Base-by-base conservation (phyloP, 805 yeast genomes). In the Wickerhamiella parazyma region DNA sequence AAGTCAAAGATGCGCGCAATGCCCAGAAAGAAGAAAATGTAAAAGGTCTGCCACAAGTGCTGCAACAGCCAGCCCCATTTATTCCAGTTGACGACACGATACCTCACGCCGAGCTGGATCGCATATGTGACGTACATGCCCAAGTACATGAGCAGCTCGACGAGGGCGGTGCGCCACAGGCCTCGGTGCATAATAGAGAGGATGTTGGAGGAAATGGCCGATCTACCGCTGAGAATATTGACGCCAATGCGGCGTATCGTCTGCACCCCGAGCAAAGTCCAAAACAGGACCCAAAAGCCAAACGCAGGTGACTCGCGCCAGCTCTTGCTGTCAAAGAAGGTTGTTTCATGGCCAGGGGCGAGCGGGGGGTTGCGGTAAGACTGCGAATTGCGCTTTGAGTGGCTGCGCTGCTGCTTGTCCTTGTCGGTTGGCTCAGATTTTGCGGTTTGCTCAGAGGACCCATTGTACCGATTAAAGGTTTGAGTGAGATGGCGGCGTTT, bases 111-210 rank as follows among this genome's bases (percentile, higher is more conserved):
- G 45, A 60, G 49, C 53, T 89, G 97, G 38, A 85, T 53, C 3
- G 66, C 54, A 36, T 71, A 76, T 1, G 78, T 70, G 24, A 77
- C 59, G 55, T 80, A 91, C 38, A 75, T 72, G 33, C 75, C 56
- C 14, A 78, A 47, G 56, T 87, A 91, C 87, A 91, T 79, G 39
- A 60, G 54, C 17, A 79, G 60, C 59, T 91, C 98, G 1, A 83
- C 75, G 8, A 79, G 48, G 0, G 77, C 96, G 19, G 91, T 78
- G 49, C 72, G 70, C 40, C 73, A 49, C 10, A 89, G 45, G 51
- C 84, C 87, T 16, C 70, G 68, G 16, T 68, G 55, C 64, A 93
- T 68, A 16, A 78, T 69, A 17, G 60, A 54, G 33, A 80, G 57
- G 16, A 91, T 70, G 28, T 75, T 73, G 22, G 76, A 71, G 21